Base-by-base conservation (phyloP, 1,284 basidiomycete species). In the Rhizoctonia solani region DNA sequence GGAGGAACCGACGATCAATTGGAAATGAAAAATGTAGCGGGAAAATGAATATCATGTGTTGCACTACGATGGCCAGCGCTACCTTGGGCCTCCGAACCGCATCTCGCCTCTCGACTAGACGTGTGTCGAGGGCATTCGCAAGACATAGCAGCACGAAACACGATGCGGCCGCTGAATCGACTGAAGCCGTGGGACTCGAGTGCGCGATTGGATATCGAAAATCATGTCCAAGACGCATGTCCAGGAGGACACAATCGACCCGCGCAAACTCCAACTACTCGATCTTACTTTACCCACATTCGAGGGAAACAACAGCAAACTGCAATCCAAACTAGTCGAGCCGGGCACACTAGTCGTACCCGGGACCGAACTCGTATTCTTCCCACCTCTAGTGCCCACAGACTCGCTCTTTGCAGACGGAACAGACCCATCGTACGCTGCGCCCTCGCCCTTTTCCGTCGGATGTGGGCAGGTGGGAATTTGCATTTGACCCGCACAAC, bases 391-490 rank as follows among this genome's bases (percentile, higher is more conserved):
- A 50, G 82, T 81, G 37, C 82, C 87, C 4, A 85, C 90, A 71
- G 71, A 74, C 6, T 75, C 79, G 11, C 79, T 93, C 32, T 83
- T 86, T 4, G 71, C 78, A 25, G 91, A 93, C 74, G 89, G 89
- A 11, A 92, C 90, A 16, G 87, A 90, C 72, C 79, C 79, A 1
- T 83, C 87, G 66, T 86, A 88, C 67, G 85, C 85, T 72, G 87
- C 92, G 2, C 91, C 92, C 0, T 76, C 81, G 47, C 90, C 90
- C 0, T 93, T 89, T 82, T 83, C 19, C 81, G 88, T 47, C 81
- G 92, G 19, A 93, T 93, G 91, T 93, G 92, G 90, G 90, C 89
- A 0, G 85, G 88, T 21, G 91, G 92, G 81, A 78, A 69, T 87
- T 93, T 74, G 77, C 77, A 41, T 93, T 89, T 87, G 81, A 85